A percentile compares a stretch with the other conserved stretches of the same genome.
Evolutionary conservation across 2,329 filamentous ascomycete genomes (phyloP).

Genomic region (Phaeosphaeriaceae sp.): DNA sequence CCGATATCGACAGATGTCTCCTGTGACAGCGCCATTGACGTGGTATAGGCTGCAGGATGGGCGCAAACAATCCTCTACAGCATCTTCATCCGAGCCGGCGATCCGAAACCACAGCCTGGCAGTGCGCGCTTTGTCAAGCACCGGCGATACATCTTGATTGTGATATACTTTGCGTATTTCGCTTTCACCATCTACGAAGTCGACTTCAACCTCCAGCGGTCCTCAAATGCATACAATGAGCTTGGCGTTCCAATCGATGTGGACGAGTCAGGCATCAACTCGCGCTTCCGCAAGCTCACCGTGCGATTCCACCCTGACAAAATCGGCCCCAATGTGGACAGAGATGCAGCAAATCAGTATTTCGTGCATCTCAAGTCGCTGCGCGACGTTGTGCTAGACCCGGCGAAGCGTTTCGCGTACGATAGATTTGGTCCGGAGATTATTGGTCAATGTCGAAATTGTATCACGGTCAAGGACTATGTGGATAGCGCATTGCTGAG

Average conservation of each 20-base stretch:
- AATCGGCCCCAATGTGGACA: constrained; percentile 46
- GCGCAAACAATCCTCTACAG: constrained; percentile 84
- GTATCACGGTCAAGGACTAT: constrained; percentile 75
- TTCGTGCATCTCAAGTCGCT: constrained; percentile 87
- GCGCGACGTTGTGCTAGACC: constrained; percentile 85
- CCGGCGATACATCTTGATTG: constrained; percentile 81
- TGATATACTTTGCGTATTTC: constrained; percentile 84
- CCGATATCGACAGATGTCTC: background rate
- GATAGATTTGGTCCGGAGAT: constrained; percentile 80
- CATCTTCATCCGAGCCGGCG: constrained; percentile 86
- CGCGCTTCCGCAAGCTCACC: constrained; percentile 75
- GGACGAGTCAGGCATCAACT: constrained; percentile 79
- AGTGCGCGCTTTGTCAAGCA: constrained; percentile 74
- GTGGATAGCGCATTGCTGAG: constrained; percentile 66
- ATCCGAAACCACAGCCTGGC: constrained; percentile 75
- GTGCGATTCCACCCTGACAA: constrained; percentile 85
- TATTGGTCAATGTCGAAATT: constrained; percentile 59
- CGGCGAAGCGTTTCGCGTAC: constrained; percentile 79
- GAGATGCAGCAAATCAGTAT: constrained; percentile 52
- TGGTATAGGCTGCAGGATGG: constrained; percentile 39
- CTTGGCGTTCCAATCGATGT: constrained; percentile 74
- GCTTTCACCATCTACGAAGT: constrained; percentile 92
- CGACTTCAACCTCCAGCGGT: constrained; percentile 76
- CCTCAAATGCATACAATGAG: constrained; percentile 79
- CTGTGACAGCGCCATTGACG: constrained; percentile 18